Evolutionary conservation across 306 rosid genomes (phyloP), one percentile per base, ranked within the genome.

Genomic region (Quercus robur): DNA sequence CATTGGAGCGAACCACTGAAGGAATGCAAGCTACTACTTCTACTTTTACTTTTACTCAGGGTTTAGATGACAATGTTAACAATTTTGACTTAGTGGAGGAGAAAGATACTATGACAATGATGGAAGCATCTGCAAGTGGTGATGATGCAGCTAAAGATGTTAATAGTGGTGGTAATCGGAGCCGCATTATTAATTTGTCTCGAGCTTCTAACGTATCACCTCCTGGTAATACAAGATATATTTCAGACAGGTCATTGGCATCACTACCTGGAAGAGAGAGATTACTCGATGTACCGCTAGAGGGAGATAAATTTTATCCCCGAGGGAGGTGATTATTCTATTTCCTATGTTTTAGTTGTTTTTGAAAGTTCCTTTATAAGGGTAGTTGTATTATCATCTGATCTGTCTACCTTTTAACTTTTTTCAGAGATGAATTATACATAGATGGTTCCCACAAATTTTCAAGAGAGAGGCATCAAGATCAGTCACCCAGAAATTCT

Each of bases 271-370:
- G 85, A 73, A 90, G 90, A 83, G 99, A 89, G 77, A 62, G 86
- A 62, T 70, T 90, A 41, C 70, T 86, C 25, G 89, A 87, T 83
- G 56, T 74, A 14, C 49, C 89, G 56, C 75, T 80, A 41, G 92
- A 85, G 6, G 86, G 83, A 41, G 94, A 85, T 13, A 87, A 77
- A 54, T 66, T 94, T 28, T 87, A 81, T 31, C 81, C 81, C 75
- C 77, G 88, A 82, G 97, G 93, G 92, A 93, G 99, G 99, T 94
- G 92, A 87, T 86, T 73, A 54, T 33, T 70, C 72, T 46, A 14
- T 74, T 35, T 54, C 38, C 30, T 51, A 28, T 73, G 7, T 49
- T 41, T 13, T 38, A 23, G 38, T 59, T 52, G 13, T 8, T 23
- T 30, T 55, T 3, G 3, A 1, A 2, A 18, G 10, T 31, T 51